Base-by-base conservation (phyloP, 2,329 filamentous ascomycete genomes). In the Aspergillus pseudoviridinutans region DNA sequence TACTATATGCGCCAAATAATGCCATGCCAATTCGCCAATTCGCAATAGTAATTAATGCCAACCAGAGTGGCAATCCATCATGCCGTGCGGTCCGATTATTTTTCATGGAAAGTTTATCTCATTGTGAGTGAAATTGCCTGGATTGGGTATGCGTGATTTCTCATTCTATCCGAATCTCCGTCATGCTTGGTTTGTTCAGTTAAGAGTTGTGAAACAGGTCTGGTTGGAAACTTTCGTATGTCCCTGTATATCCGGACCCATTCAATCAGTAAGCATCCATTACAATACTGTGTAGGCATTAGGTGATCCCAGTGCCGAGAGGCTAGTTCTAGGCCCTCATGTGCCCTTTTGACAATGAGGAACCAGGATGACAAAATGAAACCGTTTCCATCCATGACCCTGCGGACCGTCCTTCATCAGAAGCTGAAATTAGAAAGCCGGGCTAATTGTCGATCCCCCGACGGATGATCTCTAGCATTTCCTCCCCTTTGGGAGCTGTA, bases 401-500 rank as follows among this genome's bases (percentile, higher is more conserved):
- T n/a, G 10, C 44, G 27, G 12, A 14, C 22, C 44, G 10, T n/a
- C 44, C 24, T 47, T 47, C 12, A 47, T 38, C 14, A 24, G 4
- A 25, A 7, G 12, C 6, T 49, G 35, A 51, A 27, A 51, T 51
- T 41, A 46, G 47, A 51, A 17, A 35, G 32, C 24, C 41, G 44
- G 38, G 28, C 46, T 54, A 55, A 53, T 61, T 54, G 55, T 59
- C 59, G 57, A 63, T 59, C 60, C 57, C 56, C 55, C 59, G 47
- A 55, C 71, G 69, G 59, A 78, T 76, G 49, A 76, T 71, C 50
- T 73, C 69, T 50, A 78, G 62, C 68, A 76, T 76, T 53, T 78
- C 80, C 3, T 87, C 80, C 56, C 88, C 86, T 72, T 91, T 92
- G 4, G 85, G 81, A 3, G 86, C 87, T 12, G 84, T 85, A 0